Conservation (phyloP, 2,329 filamentous ascomycete genomes). For the Delphinella strobiligena region DNA sequence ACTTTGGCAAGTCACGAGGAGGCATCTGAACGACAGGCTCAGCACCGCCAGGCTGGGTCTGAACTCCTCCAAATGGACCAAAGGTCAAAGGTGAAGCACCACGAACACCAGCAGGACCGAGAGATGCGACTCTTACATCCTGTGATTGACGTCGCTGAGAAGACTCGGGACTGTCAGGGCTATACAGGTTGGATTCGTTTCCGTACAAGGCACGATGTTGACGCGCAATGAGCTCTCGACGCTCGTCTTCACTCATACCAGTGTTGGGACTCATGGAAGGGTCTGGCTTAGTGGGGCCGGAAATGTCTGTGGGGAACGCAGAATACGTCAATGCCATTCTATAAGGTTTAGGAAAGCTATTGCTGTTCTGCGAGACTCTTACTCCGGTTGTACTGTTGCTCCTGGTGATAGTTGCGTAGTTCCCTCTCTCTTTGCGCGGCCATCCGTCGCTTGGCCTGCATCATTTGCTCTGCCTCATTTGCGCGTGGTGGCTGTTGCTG, state of each 20-base stretch:
- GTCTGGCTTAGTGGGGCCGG: constrained; percentile 63
- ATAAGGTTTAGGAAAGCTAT: constrained; percentile 11
- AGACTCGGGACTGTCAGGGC: constrained; percentile 54
- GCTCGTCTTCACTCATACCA: constrained; percentile 85
- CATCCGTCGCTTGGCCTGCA: constrained; percentile 98
- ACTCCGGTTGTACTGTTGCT: constrained; percentile 99
- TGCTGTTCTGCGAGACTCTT: constrained; percentile 42
- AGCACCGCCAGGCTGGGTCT: constrained; percentile 38
- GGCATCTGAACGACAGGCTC: constrained; percentile 44
- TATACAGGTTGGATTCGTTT: constrained; percentile 55
- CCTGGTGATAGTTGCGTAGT: constrained; percentile 98
- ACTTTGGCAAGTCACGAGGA: constrained; percentile 32
- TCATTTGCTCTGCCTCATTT: constrained; percentile 94
- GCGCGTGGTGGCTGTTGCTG: too few species aligned
- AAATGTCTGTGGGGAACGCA: constrained; percentile 46
- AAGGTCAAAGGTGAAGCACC: constrained; percentile 72
- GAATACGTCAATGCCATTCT: constrained; percentile 28
- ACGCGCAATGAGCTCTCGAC: constrained; percentile 87
- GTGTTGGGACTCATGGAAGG: constrained; percentile 72
- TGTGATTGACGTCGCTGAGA: constrained; percentile 46
- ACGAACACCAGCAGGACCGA: constrained; percentile 46
- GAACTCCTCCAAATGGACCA: constrained; percentile 56
- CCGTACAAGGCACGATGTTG: constrained; percentile 92
- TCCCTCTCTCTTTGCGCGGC: constrained; percentile 97
- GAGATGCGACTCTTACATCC: constrained; percentile 47